Evolutionary conservation across 768 basidiomycete genomes (phyloP).

Genomic region (Favolaschia claudopus): DNA sequence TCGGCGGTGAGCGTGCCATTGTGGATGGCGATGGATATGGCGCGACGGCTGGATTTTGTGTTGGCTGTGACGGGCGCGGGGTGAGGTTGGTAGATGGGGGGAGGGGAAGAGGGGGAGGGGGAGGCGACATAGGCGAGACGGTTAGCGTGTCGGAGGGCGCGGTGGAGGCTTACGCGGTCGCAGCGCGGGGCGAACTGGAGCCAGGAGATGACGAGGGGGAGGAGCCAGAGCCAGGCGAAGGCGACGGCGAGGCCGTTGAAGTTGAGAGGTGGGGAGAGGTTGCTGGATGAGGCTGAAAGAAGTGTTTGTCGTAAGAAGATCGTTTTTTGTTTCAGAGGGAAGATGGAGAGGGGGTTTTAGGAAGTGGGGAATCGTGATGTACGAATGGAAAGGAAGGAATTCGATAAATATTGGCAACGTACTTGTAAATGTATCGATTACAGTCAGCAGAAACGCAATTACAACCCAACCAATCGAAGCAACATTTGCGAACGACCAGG

Average conservation of each 20-base stretch:
- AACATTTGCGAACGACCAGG: slow-evolving; percentile 35
- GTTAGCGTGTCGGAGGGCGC: slow-evolving; percentile 40
- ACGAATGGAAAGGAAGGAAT: background rate
- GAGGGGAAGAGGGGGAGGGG: too few relatives aligned
- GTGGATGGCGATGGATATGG: slow-evolving; percentile 22
- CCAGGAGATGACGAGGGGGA: slow-evolving; percentile 40
- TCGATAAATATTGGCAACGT: background rate
- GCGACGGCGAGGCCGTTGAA: slow-evolving; percentile 48
- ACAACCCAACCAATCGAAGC: slow-evolving; percentile 16
- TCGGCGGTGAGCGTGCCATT: slow-evolving; percentile 17
- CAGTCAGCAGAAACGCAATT: slow-evolving; percentile 9
- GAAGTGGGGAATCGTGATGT: too few relatives aligned
- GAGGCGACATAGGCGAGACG: slow-evolving; percentile 32
- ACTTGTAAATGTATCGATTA: slow-evolving; percentile 16
- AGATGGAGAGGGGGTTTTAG: too few relatives aligned
- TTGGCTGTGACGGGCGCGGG: background rate
- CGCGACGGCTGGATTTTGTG: slow-evolving; percentile 8
- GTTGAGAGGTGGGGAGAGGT: slow-evolving; percentile 23
- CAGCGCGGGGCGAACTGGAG: slow-evolving; percentile 49
- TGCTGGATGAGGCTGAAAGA: too few relatives aligned
- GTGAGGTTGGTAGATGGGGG: too few relatives aligned
- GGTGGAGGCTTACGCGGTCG: slow-evolving; percentile 36
- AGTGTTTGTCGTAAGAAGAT: too few relatives aligned
- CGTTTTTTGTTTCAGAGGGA: too few relatives aligned
- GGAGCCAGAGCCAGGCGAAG: slow-evolving; percentile 25